Conservation (phyloP, 768 basidiomycete species). For the Saitozyma podzolica region DNA sequence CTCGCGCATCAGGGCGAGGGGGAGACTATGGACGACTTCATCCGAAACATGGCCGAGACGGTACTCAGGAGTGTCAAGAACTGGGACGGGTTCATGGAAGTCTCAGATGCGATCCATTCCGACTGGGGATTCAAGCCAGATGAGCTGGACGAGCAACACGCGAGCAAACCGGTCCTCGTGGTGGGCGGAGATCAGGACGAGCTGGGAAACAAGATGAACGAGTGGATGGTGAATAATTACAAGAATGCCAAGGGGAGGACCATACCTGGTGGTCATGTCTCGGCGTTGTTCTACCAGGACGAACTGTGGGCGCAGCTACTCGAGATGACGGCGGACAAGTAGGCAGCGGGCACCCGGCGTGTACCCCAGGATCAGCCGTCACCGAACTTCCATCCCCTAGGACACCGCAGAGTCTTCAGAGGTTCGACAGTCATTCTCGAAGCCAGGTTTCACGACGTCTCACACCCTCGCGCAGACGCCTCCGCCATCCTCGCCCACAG, state of each 20-base stretch:
- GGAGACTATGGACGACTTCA: not conserved
- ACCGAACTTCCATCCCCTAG: too few species aligned
- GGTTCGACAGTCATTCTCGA: too few species aligned
- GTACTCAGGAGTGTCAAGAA: not conserved
- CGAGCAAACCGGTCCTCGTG: not conserved
- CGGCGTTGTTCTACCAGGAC: not conserved
- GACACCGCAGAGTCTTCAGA: too few species aligned
- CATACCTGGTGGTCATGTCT: not conserved
- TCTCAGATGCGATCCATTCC: not conserved
- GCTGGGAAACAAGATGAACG: not conserved
- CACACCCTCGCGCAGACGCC: too few species aligned
- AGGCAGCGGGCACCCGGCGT: too few species aligned
- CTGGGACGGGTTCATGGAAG: constrained; percentile 1
- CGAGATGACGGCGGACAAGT: too few species aligned
- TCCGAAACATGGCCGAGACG: not conserved
- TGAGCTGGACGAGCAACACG: not conserved
- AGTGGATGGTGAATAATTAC: not conserved
- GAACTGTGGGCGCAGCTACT: not conserved
- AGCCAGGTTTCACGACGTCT: too few species aligned
- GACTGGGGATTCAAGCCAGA: not conserved
- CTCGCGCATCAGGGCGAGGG: not conserved
- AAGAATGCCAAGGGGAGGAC: not conserved
- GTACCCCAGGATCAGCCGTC: too few species aligned
- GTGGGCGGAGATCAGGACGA: not conserved
- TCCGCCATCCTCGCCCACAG: too few species aligned